Evolutionary conservation across 2,329 filamentous ascomycete genomes (phyloP).

Genomic region (Cyphellophora attinorum): DNA sequence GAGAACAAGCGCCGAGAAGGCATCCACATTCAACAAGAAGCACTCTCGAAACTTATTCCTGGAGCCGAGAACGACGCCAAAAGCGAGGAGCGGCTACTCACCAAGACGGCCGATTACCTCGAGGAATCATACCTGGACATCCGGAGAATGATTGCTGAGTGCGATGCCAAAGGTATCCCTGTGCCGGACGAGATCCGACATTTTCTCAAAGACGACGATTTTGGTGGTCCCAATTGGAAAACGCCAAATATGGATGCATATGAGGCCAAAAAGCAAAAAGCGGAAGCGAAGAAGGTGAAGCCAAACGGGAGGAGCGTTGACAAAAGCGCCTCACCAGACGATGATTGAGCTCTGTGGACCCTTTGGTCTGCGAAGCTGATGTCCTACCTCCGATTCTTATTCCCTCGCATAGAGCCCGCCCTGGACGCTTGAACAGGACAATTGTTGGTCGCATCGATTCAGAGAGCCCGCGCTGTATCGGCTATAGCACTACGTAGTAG

Average conservation of each 20-base stretch:
- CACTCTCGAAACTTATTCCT: slow-evolving; percentile 68
- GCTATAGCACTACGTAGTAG: too few relatives aligned
- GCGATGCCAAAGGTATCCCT: slow-evolving; percentile 10
- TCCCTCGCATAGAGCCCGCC: too few relatives aligned
- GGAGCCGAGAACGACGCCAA: slow-evolving; percentile 73
- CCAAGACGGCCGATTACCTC: slow-evolving; percentile 59
- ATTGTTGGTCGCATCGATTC: too few relatives aligned
- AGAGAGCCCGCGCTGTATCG: too few relatives aligned
- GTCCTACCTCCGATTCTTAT: too few relatives aligned
- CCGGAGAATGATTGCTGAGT: slow-evolving; percentile 43
- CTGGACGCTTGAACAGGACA: too few relatives aligned
- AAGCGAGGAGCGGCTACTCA: slow-evolving; percentile 76
- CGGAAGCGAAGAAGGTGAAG: slow-evolving; percentile 9
- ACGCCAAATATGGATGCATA: slow-evolving; percentile 14
- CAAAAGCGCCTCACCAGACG: too few relatives aligned
- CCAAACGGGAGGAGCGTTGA: too few relatives aligned
- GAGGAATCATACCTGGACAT: slow-evolving; percentile 51
- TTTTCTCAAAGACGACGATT: slow-evolving; percentile 13
- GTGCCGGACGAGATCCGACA: slow-evolving; percentile 6
- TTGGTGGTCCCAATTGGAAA: slow-evolving; percentile 14
- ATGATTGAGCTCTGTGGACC: too few relatives aligned
- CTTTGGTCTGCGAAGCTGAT: too few relatives aligned
- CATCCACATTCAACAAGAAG: slow-evolving; percentile 76
- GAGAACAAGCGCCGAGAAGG: slow-evolving; percentile 58
- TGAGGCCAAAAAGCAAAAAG: slow-evolving; percentile 12